Conservation (phyloP, 2,329 filamentous ascomycete species). For the Pseudopyrenochaeta lycopersici region DNA sequence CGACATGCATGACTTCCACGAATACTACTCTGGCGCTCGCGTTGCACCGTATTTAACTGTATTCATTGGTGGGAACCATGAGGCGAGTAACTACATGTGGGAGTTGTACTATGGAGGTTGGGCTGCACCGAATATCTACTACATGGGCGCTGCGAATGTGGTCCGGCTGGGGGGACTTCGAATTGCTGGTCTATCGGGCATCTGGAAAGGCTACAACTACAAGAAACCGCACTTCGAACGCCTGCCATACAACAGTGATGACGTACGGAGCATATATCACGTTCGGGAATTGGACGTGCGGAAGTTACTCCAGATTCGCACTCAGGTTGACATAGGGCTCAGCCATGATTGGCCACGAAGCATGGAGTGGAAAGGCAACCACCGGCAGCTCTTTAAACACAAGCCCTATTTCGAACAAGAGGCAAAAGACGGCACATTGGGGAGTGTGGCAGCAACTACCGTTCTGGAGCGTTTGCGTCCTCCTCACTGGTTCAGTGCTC, state of each 20-base stretch:
- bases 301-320: constrained; percentile 84
- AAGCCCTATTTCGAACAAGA: constrained; percentile 82
- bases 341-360: constrained; percentile 95
- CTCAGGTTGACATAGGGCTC: constrained; percentile 88
- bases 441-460: constrained; percentile 79
- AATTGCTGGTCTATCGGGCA: constrained; percentile 90
- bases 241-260: constrained; percentile 80
- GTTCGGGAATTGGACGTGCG: constrained; percentile 89
- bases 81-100: constrained; percentile 88
- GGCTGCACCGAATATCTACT: constrained; percentile 97
- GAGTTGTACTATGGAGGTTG: constrained; percentile 97
- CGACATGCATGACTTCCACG: constrained; percentile 87
- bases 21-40: constrained; percentile 85
- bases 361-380: constrained; percentile 81
- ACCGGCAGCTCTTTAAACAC: constrained; percentile 70
- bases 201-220: constrained; percentile 94
- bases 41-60: constrained; percentile 87
- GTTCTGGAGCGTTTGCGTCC: constrained; percentile 85
- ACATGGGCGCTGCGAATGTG: constrained; percentile 91
- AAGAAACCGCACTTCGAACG: constrained; percentile 83
- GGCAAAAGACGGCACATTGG: constrained; percentile 76
- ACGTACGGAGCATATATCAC: constrained; percentile 87
- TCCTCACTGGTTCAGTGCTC: constrained; percentile 86
- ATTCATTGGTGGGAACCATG: constrained; percentile 95
- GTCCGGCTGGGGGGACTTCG: constrained; percentile 83